Evolutionary conservation across 2,329 filamentous ascomycete species (phyloP).

Genomic region (Sodiomyces alkalinus): DNA sequence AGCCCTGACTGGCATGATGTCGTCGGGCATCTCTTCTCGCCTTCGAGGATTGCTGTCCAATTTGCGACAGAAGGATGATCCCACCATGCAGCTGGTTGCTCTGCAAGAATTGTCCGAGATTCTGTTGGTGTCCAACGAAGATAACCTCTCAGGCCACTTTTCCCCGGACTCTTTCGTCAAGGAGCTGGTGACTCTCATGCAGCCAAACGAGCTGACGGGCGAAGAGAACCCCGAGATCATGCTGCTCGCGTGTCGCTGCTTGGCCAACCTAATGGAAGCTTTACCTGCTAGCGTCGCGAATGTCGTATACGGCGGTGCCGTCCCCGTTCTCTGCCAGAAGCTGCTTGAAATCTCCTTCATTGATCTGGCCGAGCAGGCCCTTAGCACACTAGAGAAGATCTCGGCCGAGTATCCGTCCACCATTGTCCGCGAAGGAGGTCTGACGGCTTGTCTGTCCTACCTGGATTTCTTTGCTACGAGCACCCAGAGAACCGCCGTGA

Average conservation of each 20-base stretch:
- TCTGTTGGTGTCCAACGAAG: conserved; percentile 86
- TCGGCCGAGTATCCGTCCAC: conserved; percentile 89
- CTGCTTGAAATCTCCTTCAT: conserved; percentile 93
- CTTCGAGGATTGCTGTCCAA: conserved; percentile 64
- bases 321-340: conserved; percentile 88
- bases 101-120: conserved; percentile 89
- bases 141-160: conserved; percentile 90
- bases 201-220: conserved; percentile 63
- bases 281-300: conserved; percentile 84
- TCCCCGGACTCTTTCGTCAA: conserved; percentile 90
- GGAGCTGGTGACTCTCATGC: conserved; percentile 84
- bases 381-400: conserved; percentile 95
- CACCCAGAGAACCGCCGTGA: conserved; percentile 91
- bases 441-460: conserved; percentile 91
- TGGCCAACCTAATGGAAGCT: conserved; percentile 97
- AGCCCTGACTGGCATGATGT: conserved; percentile 85
- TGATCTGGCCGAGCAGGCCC: conserved; percentile 87
- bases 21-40: conserved; percentile 68
- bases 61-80: conserved; percentile 70
- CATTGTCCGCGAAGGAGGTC: conserved; percentile 87
- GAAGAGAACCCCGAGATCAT: conserved; percentile 95
- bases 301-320: conserved; percentile 93
- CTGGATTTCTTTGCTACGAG: conserved; percentile 96
- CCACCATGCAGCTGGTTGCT: conserved; percentile 78
- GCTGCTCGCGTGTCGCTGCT: conserved; percentile 86